Percentiles rank a stretch among this genome's conserved stretches.
phyloP scores from a whole-genome alignment of 1,284 basidiomycete genomes.

The Cutaneotrichosporon cutaneum region DNA sequence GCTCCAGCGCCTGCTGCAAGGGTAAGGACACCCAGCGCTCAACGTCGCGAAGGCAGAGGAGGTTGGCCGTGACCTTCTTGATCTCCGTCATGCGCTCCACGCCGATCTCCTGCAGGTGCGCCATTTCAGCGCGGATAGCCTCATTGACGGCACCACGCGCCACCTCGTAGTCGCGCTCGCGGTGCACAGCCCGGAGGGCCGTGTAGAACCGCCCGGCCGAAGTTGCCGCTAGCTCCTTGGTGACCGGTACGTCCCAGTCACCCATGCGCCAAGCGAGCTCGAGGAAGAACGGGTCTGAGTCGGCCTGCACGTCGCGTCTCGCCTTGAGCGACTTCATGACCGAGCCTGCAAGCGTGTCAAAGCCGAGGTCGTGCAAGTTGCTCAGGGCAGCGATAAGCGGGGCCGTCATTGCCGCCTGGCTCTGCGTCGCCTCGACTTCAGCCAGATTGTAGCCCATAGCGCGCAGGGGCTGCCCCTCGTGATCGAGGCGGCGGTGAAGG shows the following conservation, averaged over 20 bases:
- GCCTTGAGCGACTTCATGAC: conserved; percentile 34
- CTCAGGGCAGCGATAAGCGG: conserved; percentile 60
- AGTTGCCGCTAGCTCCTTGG: conserved; percentile 25
- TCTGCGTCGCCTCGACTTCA: conserved; percentile 62
- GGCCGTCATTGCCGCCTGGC: not conserved
- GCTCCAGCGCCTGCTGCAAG: conserved; percentile 29
- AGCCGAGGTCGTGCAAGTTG: conserved; percentile 82
- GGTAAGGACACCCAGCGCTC: conserved; percentile 37
- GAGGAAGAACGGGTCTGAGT: conserved; percentile 63
- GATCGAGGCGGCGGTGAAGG: conserved; percentile 79
- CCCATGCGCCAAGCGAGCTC: conserved; percentile 84
- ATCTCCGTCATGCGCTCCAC: conserved; percentile 75
- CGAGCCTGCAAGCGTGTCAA: conserved; percentile 68
- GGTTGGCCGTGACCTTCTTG: conserved; percentile 62
- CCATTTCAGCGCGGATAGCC: conserved; percentile 63
- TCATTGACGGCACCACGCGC: conserved; percentile 59
- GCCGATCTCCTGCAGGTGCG: conserved; percentile 64
- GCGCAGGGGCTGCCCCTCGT: conserved; percentile 87
- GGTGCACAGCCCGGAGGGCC: conserved; percentile 72
- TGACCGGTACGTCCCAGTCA: conserved; percentile 84
- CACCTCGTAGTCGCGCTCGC: conserved; percentile 62
- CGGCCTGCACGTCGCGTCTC: conserved; percentile 11
- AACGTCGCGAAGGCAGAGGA: conserved; percentile 77
- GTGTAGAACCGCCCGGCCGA: conserved; percentile 66
- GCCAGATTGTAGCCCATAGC: conserved; percentile 89